Conservation (phyloP, 2,329 filamentous ascomycete genomes). For the Clarireedia hainanense region DNA sequence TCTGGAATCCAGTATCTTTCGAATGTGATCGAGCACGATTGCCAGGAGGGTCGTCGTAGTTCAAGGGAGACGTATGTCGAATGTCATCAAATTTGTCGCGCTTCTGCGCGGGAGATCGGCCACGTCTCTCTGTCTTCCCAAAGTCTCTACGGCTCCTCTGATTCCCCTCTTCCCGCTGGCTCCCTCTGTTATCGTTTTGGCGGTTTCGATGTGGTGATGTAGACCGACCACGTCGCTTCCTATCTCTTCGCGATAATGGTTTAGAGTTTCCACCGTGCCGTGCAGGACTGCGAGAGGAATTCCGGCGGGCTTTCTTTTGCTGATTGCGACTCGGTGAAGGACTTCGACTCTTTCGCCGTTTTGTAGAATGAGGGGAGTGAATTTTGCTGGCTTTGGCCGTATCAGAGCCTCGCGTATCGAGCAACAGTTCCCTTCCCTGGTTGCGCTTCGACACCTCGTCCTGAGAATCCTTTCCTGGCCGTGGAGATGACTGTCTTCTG, state of each 20-base stretch:
- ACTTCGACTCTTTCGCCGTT: slow-evolving; percentile 29
- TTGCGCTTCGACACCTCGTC: slow-evolving; percentile 30
- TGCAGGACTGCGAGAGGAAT: slow-evolving; percentile 26
- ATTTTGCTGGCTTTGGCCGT: slow-evolving; percentile 24
- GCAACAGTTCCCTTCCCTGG: slow-evolving; percentile 27
- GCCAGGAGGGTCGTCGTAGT: slow-evolving; percentile 12
- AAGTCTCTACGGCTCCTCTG: slow-evolving; percentile 23
- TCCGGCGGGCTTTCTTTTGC: slow-evolving; percentile 28
- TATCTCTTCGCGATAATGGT: slow-evolving; percentile 20
- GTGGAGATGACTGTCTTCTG: slow-evolving; percentile 25
- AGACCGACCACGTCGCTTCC: slow-evolving; percentile 22
- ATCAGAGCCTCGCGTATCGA: slow-evolving; percentile 29
- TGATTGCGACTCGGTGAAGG: slow-evolving; percentile 27
- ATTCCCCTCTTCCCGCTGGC: slow-evolving; percentile 17
- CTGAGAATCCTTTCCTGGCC: slow-evolving; percentile 24
- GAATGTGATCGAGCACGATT: slow-evolving; percentile 17
- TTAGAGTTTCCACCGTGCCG: slow-evolving; percentile 19
- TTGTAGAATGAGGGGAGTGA: slow-evolving; percentile 27
- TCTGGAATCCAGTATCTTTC: slow-evolving; percentile 7
- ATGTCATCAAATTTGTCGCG: slow-evolving; percentile 17
- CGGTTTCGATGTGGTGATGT: slow-evolving; percentile 23
- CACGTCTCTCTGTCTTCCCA: slow-evolving; percentile 20
- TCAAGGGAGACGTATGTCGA: slow-evolving; percentile 9
- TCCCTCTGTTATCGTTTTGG: slow-evolving; percentile 20
- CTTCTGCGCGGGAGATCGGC: slow-evolving; percentile 25